phyloP scores from a whole-genome alignment of 2,329 filamentous ascomycete genomes.

The Hypoxylon rubiginosum region DNA sequence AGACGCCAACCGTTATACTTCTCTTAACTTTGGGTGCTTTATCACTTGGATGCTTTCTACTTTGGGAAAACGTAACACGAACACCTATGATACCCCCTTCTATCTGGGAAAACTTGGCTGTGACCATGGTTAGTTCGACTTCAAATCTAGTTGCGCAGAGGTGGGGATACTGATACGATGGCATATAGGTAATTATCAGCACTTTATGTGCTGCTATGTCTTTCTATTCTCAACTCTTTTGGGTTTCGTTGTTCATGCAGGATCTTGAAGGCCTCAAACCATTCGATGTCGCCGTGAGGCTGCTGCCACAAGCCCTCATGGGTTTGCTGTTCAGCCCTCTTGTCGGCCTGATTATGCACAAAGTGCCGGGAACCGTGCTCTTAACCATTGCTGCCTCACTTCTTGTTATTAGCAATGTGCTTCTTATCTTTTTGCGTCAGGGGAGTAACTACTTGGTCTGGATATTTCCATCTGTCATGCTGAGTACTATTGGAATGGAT shows the following conservation, averaged over 20 bases:
- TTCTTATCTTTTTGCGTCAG: constrained; percentile 50
- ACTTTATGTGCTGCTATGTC: constrained; percentile 51
- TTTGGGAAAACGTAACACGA: constrained; percentile 52
- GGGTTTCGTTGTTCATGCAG: constrained; percentile 54
- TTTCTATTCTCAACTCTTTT: constrained; percentile 53
- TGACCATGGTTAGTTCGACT: constrained; percentile 46
- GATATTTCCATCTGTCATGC: constrained; percentile 51
- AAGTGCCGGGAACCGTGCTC: constrained; percentile 46
- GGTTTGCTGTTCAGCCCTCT: constrained; percentile 52
- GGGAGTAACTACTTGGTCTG: constrained; percentile 50
- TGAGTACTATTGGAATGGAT: constrained; percentile 53
- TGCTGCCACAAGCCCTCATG: constrained; percentile 53
- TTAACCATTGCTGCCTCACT: constrained; percentile 45
- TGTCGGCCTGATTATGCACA: constrained; percentile 51
- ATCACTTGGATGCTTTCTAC: constrained; percentile 50
- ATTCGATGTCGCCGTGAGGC: constrained; percentile 50
- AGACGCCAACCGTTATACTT: constrained; percentile 52
- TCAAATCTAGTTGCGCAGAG: background rate
- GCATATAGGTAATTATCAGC: constrained; percentile 46
- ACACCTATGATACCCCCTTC: constrained; percentile 52
- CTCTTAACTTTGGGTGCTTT: constrained; percentile 50
- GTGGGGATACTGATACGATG: constrained; percentile 20
- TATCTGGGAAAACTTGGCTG: constrained; percentile 48
- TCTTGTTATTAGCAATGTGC: constrained; percentile 49
- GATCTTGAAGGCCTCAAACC: constrained; percentile 49